Evolutionary conservation across 129 eudicot genomes (phyloP).

Genomic region (Pseudognaphalium luteoalbum): DNA sequence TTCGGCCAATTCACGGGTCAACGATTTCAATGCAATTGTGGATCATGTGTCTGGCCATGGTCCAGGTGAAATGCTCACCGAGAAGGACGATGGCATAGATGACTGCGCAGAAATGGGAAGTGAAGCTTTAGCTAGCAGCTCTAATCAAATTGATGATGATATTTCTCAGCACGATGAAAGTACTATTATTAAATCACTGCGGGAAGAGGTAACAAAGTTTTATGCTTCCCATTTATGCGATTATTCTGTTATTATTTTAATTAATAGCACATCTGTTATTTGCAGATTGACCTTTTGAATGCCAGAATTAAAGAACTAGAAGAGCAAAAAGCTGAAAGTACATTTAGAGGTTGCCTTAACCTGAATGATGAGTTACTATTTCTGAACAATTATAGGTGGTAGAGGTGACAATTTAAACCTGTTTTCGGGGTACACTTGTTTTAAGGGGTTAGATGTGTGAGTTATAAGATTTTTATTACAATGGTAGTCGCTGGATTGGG

Average conservation of each 20-base stretch:
- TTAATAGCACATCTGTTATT: not conserved
- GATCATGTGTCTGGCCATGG: constrained; percentile 21
- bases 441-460: not conserved
- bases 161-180: constrained; percentile 37
- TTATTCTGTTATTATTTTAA: not conserved
- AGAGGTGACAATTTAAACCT: not conserved
- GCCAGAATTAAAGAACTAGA: constrained; percentile 68
- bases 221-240: constrained; percentile 7
- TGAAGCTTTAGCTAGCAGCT: constrained; percentile 29
- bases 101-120: constrained; percentile 26
- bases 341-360: constrained; percentile 16
- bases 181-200: constrained; percentile 45
- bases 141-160: constrained; percentile 31
- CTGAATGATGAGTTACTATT: constrained; percentile 1
- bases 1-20: constrained; percentile 25
- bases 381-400: not conserved
- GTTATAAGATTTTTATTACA: not conserved
- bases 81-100: constrained; percentile 22
- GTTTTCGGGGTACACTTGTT: not conserved
- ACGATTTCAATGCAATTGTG: constrained; percentile 29
- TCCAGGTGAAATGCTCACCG: constrained; percentile 24
- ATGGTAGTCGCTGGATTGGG: not conserved
- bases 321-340: constrained; percentile 49
- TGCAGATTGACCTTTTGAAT: constrained; percentile 56
- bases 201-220: constrained; percentile 54